Base-by-base conservation (phyloP, 306 rosid species). In the Dryas alaskensis region DNA sequence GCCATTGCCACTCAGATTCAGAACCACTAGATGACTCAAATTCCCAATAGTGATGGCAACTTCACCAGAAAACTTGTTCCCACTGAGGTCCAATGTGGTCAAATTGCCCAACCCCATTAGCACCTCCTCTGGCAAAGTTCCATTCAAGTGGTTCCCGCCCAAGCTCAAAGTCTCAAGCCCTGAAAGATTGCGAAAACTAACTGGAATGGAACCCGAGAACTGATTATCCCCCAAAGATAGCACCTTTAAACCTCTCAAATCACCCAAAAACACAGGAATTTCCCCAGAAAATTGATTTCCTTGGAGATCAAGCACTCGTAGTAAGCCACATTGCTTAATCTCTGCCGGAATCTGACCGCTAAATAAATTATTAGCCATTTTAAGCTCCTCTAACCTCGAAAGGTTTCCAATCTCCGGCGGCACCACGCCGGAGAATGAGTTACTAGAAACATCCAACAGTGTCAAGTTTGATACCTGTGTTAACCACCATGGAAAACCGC, bases 1-100 rank as follows among this genome's bases (percentile, higher is more conserved):
- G 55, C 86, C 85, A 76, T 86, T 90, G 27, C 88, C 85, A 80
- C 98, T 93, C 45, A 93, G 83, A 87, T 93, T 93, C 66, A 93
- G 86, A 79, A 85, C 83, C 83, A 60, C 65, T 43, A 93, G 78
- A 51, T 79, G 77, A 76, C 84, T 87, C 68, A 93, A 79, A 52
- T 79, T 88, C 69, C 93, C 96, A 68, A 91, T 46, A 73, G 76
- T 84, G 1, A 54, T 25, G 7, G 81, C 78, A 57, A 93, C 66
- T 58, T 73, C 83, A 59, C 97, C 98, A 0, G 83, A 81, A 78
- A 93, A 87, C 10, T 72, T 73, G 86, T 91, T 93, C 64, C 85
- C 86, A 52, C 97, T 86, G 58, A 93, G 96, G 73, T 93, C 97
- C 73, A 93, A 60, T 4, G 79, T 68, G 5, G 89, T 89, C 83